phyloP scores from a whole-genome alignment of 305 asterid species.

The Fraxinus platypoda region DNA sequence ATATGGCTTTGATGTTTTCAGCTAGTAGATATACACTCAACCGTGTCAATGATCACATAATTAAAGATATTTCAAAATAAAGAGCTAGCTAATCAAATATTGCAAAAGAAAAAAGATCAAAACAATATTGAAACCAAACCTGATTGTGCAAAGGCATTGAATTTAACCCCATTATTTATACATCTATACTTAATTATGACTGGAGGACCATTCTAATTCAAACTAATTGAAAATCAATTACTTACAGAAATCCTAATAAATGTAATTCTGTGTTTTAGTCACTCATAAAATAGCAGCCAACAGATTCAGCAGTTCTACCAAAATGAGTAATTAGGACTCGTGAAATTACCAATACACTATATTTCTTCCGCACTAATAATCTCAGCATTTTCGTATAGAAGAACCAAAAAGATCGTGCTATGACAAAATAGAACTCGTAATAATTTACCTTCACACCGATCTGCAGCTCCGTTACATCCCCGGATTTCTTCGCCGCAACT shows the following conservation, averaged over 20 bases:
- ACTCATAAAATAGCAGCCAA: background rate
- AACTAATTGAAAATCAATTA: background rate
- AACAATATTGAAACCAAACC: background rate
- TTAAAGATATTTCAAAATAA: background rate
- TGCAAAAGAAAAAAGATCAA: background rate
- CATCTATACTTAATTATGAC: background rate
- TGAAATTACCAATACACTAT: background rate
- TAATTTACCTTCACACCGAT: conserved; percentile 83
- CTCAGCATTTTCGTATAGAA: background rate
- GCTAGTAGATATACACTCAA: background rate
- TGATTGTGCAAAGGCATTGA: background rate
- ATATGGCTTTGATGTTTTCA: background rate
- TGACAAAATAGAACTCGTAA: background rate
- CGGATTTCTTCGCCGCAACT: conserved; percentile 77
- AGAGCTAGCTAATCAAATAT: background rate
- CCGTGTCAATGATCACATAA: background rate
- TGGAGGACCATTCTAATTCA: background rate
- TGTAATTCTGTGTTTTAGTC: background rate
- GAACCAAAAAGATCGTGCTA: background rate
- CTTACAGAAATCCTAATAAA: background rate
- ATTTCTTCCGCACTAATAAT: background rate
- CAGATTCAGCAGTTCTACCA: background rate
- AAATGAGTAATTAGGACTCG: background rate
- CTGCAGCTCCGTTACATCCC: conserved; percentile 80
- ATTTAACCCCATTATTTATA: background rate